These are phyloP conservation scores for Testicularia cyperi DNA, from an alignment of 1,284 basidiomycete genomes.

Conservation along the genomic window DNA sequence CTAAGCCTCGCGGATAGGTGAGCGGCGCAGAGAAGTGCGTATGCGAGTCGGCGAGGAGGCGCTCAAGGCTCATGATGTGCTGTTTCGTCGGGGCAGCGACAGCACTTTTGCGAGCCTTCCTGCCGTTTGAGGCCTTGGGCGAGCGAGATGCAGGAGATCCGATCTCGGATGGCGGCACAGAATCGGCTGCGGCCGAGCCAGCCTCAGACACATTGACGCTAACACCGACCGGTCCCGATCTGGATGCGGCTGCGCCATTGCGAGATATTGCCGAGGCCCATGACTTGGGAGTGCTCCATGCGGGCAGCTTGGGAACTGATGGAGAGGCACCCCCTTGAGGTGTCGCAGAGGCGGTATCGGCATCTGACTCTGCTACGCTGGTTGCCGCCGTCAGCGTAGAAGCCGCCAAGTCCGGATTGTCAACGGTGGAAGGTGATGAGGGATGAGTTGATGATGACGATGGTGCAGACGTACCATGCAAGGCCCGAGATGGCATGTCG, in stretches of 20 bases:
- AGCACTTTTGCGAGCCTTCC: constrained; percentile 20
- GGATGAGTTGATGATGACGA: constrained; percentile 28
- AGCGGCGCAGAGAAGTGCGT: constrained; percentile 59
- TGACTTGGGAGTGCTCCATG: constrained; percentile 30
- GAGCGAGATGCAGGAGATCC: constrained; percentile 18
- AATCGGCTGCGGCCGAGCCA: constrained; percentile 1
- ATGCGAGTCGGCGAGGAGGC: constrained; percentile 35
- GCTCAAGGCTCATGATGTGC: constrained; percentile 28
- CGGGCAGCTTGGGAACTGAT: constrained; percentile 14
- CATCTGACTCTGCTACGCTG: constrained; percentile 16
- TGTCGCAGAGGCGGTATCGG: constrained; percentile 7
- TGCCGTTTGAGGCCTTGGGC: constrained; percentile 13
- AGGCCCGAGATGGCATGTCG: constrained; percentile 5
- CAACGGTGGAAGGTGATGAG: constrained; percentile 21
- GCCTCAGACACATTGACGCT: constrained; percentile 28
- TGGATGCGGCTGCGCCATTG: constrained; percentile 9
- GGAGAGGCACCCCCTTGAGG: constrained; percentile 8
- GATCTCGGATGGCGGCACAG: constrained; percentile 5
- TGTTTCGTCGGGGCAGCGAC: constrained; percentile 4
- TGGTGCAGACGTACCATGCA: constrained; percentile 17
- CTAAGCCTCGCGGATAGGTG: constrained; percentile 75
- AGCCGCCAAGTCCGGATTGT: constrained; percentile 24
- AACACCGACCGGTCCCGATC: constrained; percentile 19
- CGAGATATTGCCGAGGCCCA: constrained; percentile 31
- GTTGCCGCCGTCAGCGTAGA: constrained; percentile 35